phyloP scores from a whole-genome alignment of 2,329 filamentous ascomycete species.

The Aspergillus cejpii region DNA sequence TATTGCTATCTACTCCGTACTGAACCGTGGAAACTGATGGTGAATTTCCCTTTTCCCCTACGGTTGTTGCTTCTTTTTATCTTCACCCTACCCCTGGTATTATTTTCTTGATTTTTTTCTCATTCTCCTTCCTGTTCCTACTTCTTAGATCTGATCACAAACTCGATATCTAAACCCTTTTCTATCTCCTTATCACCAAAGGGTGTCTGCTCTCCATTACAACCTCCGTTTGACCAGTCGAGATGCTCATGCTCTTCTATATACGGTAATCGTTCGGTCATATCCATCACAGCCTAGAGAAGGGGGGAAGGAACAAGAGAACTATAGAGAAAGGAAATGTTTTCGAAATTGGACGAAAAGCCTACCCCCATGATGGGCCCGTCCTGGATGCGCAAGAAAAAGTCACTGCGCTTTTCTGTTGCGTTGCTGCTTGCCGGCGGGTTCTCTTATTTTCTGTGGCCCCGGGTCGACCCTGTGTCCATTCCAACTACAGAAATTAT shows the following conservation, averaged over 20 bases:
- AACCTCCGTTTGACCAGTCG: slow-evolving; percentile 3
- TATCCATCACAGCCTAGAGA: neutral
- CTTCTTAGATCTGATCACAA: neutral
- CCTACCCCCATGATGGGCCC: slow-evolving; percentile 17
- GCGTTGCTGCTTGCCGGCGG: slow-evolving; percentile 20
- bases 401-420: slow-evolving; percentile 25
- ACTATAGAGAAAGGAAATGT: slow-evolving; percentile 14
- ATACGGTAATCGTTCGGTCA: slow-evolving; percentile 7
- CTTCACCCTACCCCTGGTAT: slow-evolving; percentile 1
- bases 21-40: slow-evolving; percentile 7
- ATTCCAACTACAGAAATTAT: slow-evolving; percentile 11
- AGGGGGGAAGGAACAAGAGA: neutral
- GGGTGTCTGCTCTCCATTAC: neutral
- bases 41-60: slow-evolving; percentile 11
- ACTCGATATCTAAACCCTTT: too few species aligned
- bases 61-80: slow-evolving; percentile 2
- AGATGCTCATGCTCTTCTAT: slow-evolving; percentile 17
- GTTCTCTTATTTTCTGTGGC: slow-evolving; percentile 27
- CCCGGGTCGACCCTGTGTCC: slow-evolving; percentile 13
- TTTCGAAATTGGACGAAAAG: slow-evolving; percentile 22
- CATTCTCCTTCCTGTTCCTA: slow-evolving; percentile 1
- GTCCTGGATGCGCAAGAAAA: slow-evolving; percentile 32
- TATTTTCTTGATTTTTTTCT: neutral
- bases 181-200: neutral
- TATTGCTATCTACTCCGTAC: too few species aligned